These are phyloP conservation scores for Calonectria pseudoreteaudii DNA, from an alignment of 2,329 filamentous ascomycete genomes.

Conservation along the genomic window DNA sequence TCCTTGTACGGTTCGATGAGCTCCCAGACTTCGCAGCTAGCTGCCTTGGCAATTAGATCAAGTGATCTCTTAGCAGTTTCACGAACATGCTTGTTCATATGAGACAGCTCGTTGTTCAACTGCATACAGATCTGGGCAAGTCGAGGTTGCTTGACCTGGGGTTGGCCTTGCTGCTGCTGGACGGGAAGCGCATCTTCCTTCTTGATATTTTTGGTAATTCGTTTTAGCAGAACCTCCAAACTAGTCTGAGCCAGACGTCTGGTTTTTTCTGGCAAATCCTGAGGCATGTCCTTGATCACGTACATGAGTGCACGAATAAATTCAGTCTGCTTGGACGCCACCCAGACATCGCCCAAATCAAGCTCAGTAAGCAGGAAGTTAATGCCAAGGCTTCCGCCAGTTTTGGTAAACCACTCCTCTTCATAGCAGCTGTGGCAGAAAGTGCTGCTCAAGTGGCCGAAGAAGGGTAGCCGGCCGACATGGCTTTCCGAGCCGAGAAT, in stretches of 20 bases:
- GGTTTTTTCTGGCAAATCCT: slow-evolving; percentile 91
- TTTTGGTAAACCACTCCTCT: slow-evolving; percentile 99
- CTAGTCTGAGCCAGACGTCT: slow-evolving; percentile 85
- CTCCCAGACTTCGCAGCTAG: slow-evolving; percentile 85
- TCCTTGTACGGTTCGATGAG: slow-evolving; percentile 92
- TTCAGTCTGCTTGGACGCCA: slow-evolving; percentile 84
- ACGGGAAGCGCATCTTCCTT: slow-evolving; percentile 74
- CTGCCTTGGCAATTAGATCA: slow-evolving; percentile 81
- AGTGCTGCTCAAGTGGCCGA: slow-evolving; percentile 81
- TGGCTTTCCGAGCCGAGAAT: slow-evolving; percentile 83
- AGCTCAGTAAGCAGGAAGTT: slow-evolving; percentile 87
- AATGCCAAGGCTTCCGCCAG: slow-evolving; percentile 91
- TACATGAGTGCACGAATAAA: slow-evolving; percentile 94
- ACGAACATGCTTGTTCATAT: slow-evolving; percentile 96
- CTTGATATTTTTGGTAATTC: slow-evolving; percentile 81
- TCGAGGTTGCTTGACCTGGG: slow-evolving; percentile 65
- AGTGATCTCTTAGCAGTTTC: slow-evolving; percentile 87
- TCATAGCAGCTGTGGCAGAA: slow-evolving; percentile 97
- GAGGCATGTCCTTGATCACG: slow-evolving; percentile 97
- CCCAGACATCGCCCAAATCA: slow-evolving; percentile 85
- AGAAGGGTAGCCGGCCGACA: slow-evolving; percentile 84
- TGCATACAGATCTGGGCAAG: slow-evolving; percentile 84
- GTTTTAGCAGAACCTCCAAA: slow-evolving; percentile 80
- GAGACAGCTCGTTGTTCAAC: slow-evolving; percentile 88
- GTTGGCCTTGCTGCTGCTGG: slow-evolving; percentile 55